Base-by-base conservation (phyloP, 805 yeast species). In the Saturnispora gosingensis region DNA sequence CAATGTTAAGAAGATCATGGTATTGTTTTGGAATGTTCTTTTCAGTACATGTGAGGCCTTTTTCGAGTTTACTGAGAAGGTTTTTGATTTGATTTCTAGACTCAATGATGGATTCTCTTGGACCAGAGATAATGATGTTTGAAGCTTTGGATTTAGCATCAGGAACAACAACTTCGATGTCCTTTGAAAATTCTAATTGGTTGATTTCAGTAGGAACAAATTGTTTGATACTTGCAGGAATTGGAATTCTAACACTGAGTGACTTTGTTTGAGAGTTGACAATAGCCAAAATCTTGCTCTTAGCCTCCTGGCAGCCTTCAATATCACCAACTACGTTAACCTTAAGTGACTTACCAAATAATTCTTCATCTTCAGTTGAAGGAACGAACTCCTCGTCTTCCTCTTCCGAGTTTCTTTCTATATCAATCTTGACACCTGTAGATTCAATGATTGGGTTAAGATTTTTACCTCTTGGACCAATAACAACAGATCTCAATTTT, bases 391-490 rank as follows among this genome's bases (percentile, higher is more conserved):
- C 43, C 18, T 22, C 56, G 32, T 55, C 54, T 10, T 57, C 54
- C 15, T 55, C 53, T 44, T 30, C 34, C 9, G 53, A 48, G 24
- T 52, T 58, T 45, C 59, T 67, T 6, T 81, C 84, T 60, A 90
- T 82, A 60, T 86, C 86, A 58, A 90, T 80, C 58, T 75, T 85
- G 49, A 82, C 82, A 47, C 80, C 83, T 46, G 86, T 77, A 36
- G 76, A 72, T 49, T 77, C 84, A 46, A 85, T 75, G 57, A 90
- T 86, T 53, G 93, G 90, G 66, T 81, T 86, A 68, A 90, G 78
- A 54, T 75, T 83, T 59, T 76, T 78, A 65, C 98, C 98, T 65
- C 83, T 86, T 43, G 90, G 76, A 53, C 98, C 98, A 68, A 90
- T 90, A 53, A 90, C 79, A 47, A 79, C 77, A 7, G 95, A 77